These are phyloP conservation scores for Tetradesmus obliquus DNA, from an alignment of 139 green algal species.

Conservation along the genomic window DNA sequence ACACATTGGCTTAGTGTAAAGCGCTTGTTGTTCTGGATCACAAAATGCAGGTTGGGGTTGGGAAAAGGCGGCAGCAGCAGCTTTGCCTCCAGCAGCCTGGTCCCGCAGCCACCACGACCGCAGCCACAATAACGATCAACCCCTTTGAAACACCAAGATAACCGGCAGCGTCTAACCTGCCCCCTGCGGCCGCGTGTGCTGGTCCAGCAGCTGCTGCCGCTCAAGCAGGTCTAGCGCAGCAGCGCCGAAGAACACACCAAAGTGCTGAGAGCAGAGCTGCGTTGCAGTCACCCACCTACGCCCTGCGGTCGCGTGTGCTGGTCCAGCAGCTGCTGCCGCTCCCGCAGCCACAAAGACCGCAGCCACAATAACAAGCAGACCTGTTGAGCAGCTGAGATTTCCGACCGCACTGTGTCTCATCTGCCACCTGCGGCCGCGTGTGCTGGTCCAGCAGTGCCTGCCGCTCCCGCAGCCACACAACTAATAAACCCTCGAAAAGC, in stretches of 20 bases:
- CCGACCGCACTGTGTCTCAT: background rate
- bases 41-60: no score
- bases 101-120: no score
- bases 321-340: slow-evolving; percentile 50
- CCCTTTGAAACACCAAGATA: no score
- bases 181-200: slow-evolving; percentile 22
- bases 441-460: slow-evolving; percentile 47
- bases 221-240: background rate
- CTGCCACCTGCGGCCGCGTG: slow-evolving; percentile 21
- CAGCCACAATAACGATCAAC: no score
- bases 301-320: slow-evolving; percentile 8
- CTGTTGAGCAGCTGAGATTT: no score
- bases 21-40: no score
- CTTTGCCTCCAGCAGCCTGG: background rate
- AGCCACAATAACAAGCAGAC: no score
- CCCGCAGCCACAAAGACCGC: no score
- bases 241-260: no score
- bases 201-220: slow-evolving; percentile 50
- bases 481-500: no score
- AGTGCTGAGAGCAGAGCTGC: background rate
- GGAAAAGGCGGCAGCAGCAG: background rate
- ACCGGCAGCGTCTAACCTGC: slow-evolving; percentile 13
- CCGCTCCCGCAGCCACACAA: slow-evolving; percentile 4
- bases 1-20: no score
- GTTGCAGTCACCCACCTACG: no score